phyloP scores from a whole-genome alignment of 495 filamentous ascomycete genomes.

The Sordaria brevicollis region DNA sequence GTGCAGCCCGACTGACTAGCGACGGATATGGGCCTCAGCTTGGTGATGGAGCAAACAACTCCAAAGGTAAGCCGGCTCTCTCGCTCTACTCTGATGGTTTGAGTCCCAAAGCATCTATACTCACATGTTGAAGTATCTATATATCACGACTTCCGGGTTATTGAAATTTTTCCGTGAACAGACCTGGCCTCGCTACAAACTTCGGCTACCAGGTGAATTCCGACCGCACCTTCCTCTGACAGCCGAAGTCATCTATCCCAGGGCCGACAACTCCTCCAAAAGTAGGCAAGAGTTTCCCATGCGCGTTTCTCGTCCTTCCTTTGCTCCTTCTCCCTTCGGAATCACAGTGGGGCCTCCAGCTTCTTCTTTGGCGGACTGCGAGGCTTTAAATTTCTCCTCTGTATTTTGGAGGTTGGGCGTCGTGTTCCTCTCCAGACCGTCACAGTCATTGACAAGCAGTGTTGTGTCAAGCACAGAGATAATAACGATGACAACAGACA shows the following conservation, averaged over 20 bases:
- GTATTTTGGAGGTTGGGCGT: neutral
- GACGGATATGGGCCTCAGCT: neutral
- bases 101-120: neutral
- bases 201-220: neutral
- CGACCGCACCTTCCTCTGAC: neutral
- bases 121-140: neutral
- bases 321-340: neutral
- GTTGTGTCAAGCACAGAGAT: neutral
- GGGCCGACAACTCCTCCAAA: neutral
- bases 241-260: neutral
- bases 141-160: neutral
- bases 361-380: neutral
- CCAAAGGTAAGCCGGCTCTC: neutral
- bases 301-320: neutral
- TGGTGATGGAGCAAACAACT: neutral
- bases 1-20: neutral
- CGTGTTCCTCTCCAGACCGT: neutral
- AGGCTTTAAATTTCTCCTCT: neutral
- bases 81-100: neutral
- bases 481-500: too few relatives aligned
- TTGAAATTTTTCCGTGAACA: neutral
- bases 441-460: neutral
- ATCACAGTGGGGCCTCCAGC: neutral
- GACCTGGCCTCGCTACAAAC: neutral
- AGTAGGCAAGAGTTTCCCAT: neutral